Percentiles rank a stretch among this genome's conserved stretches.
These are phyloP conservation scores for Helichrysum umbraculigerum DNA, from an alignment of 129 eudicot genomes.

Conservation along the genomic window DNA sequence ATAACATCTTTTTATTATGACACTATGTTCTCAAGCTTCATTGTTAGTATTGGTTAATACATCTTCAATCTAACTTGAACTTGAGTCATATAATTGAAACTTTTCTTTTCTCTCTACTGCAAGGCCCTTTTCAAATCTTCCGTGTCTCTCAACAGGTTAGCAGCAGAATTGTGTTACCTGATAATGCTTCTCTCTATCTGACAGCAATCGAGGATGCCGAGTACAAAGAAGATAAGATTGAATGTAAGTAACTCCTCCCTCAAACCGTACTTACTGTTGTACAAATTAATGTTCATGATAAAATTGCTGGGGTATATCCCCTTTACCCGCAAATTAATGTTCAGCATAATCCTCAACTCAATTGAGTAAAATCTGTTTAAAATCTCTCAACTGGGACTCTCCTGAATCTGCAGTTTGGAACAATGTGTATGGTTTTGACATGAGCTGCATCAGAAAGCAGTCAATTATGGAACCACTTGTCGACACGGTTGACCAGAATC, in stretches of 20 bases:
- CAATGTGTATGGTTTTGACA: conserved; percentile 90
- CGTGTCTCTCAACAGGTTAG: conserved; percentile 51
- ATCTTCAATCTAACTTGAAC: not conserved
- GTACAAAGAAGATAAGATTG: conserved; percentile 97
- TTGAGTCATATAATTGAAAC: not conserved
- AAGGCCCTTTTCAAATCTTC: not conserved
- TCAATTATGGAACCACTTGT: conserved; percentile 93
- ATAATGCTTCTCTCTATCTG: conserved; percentile 78
- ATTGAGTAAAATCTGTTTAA: not conserved
- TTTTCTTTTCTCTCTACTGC: not conserved
- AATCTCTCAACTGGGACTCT: not conserved
- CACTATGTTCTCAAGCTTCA: not conserved
- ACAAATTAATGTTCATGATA: not conserved
- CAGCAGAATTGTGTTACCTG: conserved; percentile 79
- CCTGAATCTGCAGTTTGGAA: conserved; percentile 73
- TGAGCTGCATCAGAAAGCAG: conserved; percentile 95
- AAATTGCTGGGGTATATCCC: too few relatives aligned
- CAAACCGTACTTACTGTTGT: conserved; percentile 15
- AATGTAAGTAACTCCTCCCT: conserved; percentile 48
- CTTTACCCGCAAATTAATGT: too few relatives aligned
- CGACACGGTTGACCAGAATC: conserved; percentile 87
- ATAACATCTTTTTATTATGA: not conserved
- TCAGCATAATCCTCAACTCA: not conserved
- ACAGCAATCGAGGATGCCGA: conserved; percentile 99
- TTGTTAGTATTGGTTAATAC: not conserved